Base-by-base conservation (phyloP, 129 eudicot species). In the Centrapalus pauciflorus region DNA sequence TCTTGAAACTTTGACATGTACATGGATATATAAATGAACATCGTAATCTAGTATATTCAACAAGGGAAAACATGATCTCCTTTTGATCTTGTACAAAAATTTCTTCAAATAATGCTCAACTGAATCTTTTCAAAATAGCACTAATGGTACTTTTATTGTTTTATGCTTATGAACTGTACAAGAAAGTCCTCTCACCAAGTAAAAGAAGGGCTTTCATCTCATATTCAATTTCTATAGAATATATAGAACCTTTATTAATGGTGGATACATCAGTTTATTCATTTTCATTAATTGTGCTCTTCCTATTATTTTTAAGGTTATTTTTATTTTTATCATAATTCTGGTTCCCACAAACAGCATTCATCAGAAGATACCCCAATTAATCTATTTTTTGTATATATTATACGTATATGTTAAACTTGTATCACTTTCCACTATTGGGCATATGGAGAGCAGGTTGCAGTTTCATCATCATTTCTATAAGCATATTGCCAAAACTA, bases 1-100 rank as follows among this genome's bases (percentile, higher is more conserved):
- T 66, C 51, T 73, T 61, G 3, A 67, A 37, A 63, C 56, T 40
- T 50, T 54, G 48, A 38, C 51, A 17, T 54, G 12, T 68, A 49
- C 10, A 40, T 63, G 35, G 24, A 27, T 62, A 13, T 49, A 30
- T 66, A 23, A 34, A 23, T 68, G 16, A 54, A 49, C 63, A 45
- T 48, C 8, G 27, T 61, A 50, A 21, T 46, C 9, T 40, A 48
- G 26, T 7, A 8, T 32, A n/a, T 49, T 66, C 11, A 29, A 60
- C 8, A 60, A 20, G 11, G 49, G 34, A 4, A 60, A 33, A 35
- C n/a, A n/a, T n/a, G n/a, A n/a, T n/a, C n/a, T n/a, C n/a, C n/a
- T n/a, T n/a, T n/a, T n/a, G 64, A 5, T 7, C 64, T 8, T 16
- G 3, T 57, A n/a, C 16, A 19, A 28, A 29, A 0, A 13, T 26